Evolutionary conservation across 768 basidiomycete species (phyloP).

Genomic region (Leccinum ochraceum): DNA sequence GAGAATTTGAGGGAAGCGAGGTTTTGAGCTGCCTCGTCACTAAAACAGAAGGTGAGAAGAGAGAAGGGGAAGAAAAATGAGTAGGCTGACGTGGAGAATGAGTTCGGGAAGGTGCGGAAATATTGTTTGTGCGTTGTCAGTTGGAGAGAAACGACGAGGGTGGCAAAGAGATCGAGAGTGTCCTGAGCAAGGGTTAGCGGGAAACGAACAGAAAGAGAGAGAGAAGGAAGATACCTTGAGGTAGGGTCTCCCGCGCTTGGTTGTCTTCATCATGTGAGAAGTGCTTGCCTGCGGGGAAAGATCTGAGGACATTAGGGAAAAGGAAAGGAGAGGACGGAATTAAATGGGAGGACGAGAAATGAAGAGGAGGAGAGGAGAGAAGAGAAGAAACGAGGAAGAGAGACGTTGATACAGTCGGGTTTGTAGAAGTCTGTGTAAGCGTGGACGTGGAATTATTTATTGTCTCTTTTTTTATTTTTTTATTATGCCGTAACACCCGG

Average conservation of each 20-base stretch:
- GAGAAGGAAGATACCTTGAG: conserved; percentile 63
- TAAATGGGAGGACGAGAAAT: conserved; percentile 29
- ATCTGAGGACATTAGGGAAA: conserved; percentile 37
- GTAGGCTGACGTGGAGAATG: conserved; percentile 86
- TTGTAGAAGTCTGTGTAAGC: not conserved
- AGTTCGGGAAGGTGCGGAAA: conserved; percentile 92
- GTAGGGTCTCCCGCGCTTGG: conserved; percentile 91
- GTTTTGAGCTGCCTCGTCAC: conserved; percentile 94
- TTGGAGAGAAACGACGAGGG: conserved; percentile 90
- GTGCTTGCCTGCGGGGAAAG: conserved; percentile 56
- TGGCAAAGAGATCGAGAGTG: conserved; percentile 97
- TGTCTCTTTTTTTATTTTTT: conserved; percentile 8
- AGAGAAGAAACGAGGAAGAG: conserved; percentile 32
- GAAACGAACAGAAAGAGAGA: conserved; percentile 6
- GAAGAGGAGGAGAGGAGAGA: conserved; percentile 28
- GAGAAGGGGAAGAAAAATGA: conserved; percentile 6
- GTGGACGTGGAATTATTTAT: conserved; percentile 35
- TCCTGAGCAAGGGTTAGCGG: conserved; percentile 54
- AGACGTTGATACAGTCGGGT: conserved; percentile 23
- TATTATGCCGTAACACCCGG: conserved; percentile 22
- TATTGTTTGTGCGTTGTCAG: conserved; percentile 91
- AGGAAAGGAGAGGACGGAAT: conserved; percentile 26
- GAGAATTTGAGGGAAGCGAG: conserved; percentile 96
- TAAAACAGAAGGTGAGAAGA: conserved; percentile 35
- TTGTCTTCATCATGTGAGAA: conserved; percentile 99